These are phyloP conservation scores for Trifolium subterraneum DNA, from an alignment of 306 rosid species.

Conservation along the genomic window DNA sequence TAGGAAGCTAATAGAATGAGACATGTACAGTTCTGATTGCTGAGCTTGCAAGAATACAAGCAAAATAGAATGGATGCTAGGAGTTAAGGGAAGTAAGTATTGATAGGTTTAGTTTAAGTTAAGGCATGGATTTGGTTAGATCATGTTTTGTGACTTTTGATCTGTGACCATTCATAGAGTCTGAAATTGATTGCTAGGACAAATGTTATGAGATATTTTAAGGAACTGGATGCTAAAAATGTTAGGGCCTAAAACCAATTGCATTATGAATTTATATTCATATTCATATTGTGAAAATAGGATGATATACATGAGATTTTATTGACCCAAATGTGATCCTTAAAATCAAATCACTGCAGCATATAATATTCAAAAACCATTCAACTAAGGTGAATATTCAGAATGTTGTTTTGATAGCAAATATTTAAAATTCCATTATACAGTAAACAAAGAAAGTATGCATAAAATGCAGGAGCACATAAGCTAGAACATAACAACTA, in stretches of 20 bases:
- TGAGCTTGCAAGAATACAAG: constrained; percentile 28
- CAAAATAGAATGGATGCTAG: constrained; percentile 23
- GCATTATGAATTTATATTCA: too few species aligned
- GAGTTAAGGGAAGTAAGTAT: neutral
- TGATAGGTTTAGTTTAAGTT: constrained; percentile 11
- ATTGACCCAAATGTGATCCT: too few species aligned
- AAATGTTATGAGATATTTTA: neutral
- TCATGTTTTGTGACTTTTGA: constrained; percentile 14
- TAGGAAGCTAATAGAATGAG: neutral
- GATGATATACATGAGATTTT: too few species aligned
- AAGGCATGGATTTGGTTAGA: constrained; percentile 1
- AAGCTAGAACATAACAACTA: constrained; percentile 60
- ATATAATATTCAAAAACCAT: too few species aligned
- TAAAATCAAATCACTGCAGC: too few species aligned
- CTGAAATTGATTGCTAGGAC: constrained; percentile 21
- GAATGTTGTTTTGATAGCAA: neutral
- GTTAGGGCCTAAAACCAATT: neutral
- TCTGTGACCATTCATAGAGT: constrained; percentile 3
- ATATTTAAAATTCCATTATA: neutral
- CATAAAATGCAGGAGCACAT: constrained; percentile 14
- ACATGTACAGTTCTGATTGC: constrained; percentile 33
- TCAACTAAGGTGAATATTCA: too few species aligned
- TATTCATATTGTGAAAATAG: too few species aligned
- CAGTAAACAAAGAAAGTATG: neutral
- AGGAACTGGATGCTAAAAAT: neutral